A percentile compares a stretch with the other conserved stretches of the same genome.
Evolutionary conservation across 176 grass and related monocot genomes (phyloP).

Genomic region (Alloteropsis semialata): DNA sequence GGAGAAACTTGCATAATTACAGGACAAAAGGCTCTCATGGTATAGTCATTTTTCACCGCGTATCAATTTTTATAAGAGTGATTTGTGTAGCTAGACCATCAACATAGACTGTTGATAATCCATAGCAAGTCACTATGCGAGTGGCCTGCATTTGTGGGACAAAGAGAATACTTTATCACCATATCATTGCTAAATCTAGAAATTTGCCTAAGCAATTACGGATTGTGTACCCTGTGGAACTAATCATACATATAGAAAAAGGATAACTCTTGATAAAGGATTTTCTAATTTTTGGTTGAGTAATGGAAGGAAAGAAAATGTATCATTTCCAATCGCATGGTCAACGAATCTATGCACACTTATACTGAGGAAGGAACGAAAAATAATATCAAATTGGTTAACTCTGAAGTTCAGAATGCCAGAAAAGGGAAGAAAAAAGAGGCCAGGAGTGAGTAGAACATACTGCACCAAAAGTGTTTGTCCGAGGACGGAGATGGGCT

Average conservation of each 20-base stretch:
- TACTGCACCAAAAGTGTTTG: slow-evolving; percentile 98
- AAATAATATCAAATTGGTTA: neutral
- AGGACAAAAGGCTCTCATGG: neutral
- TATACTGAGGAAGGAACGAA: neutral
- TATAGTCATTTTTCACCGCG: neutral
- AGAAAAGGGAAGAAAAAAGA: neutral
- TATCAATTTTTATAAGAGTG: neutral
- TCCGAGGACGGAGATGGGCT: slow-evolving; percentile 95
- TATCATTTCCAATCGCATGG: neutral
- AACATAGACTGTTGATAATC: neutral
- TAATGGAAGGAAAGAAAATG: neutral
- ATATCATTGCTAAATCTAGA: neutral
- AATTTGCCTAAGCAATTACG: slow-evolving; percentile 6
- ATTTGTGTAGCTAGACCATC: neutral
- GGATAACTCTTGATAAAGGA: neutral
- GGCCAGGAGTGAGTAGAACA: slow-evolving; percentile 21
- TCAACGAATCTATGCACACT: neutral
- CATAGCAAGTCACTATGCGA: neutral
- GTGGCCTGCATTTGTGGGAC: neutral
- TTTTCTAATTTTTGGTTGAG: neutral
- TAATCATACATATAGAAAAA: neutral
- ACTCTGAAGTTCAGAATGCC: neutral
- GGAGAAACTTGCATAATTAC: slow-evolving; percentile 4
- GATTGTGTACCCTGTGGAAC: neutral
- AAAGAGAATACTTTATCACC: neutral